Base-by-base conservation (phyloP, 2,329 filamentous ascomycete species). In the Diaporthe sp. region DNA sequence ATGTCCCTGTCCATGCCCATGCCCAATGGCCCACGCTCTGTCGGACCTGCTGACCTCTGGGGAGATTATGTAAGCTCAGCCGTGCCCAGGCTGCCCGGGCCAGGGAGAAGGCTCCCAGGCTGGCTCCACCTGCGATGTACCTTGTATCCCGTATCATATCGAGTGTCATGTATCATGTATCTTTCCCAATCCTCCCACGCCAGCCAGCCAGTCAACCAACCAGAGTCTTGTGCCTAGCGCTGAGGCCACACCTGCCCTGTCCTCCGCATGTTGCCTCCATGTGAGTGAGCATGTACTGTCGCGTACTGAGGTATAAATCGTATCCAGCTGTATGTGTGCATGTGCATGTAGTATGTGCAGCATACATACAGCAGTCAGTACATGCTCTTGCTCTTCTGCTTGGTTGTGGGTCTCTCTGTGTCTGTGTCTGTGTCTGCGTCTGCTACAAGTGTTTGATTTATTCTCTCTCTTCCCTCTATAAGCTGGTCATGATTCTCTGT, bases 161-260 rank as follows among this genome's bases (percentile, higher is more conserved):
- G 3, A 42, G 38, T 3, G 17, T 38, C 38, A 61, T 61, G 58
- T 61, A 61, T 10, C 15, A 22, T 45, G 25, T 64, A 64, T 25
- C 45, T 52, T 67, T 25, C 38, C 28, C 25, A 67, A 6, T 28
- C 45, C n/a, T 54, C 45, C 47, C 33, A 52, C 40, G 12, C 45
- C 42, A 52, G 19, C 25, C 30, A 67, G 30, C 61, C 61, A 35
- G 13, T 30, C 61, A 52, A 52, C 61, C 45, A 68, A 68, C 64
- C 64, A 68, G 33, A 50, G n/a, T 54, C 64, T 40, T 54, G 64
- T 68, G 64, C 64, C 64, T 68, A 68, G 64, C 64, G 64, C 64
- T 68, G 64, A 68, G 64, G 64, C 47, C 64, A 68, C 47, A 38
- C 45, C 45, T 54, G 47, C 64, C 64, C 64, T 68, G 64, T 35